Evolutionary conservation across 495 filamentous ascomycete genomes (phyloP).

Genomic region (Lepraria neglecta): DNA sequence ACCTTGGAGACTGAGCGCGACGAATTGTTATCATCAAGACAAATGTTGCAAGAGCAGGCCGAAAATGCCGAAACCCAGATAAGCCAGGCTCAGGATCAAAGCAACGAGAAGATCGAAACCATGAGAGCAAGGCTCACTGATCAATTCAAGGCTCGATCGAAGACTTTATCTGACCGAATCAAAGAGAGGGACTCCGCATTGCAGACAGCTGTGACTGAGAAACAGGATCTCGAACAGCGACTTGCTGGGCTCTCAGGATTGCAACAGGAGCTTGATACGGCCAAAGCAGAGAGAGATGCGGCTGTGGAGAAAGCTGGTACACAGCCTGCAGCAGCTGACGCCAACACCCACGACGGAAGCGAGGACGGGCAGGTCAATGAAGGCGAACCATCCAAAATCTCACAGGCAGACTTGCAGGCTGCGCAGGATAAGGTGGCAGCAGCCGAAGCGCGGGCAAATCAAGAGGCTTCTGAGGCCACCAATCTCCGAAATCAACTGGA

Average conservation of each 20-base stretch:
- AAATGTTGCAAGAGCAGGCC: conserved; percentile 49
- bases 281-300: conserved; percentile 40
- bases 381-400: conserved; percentile 33
- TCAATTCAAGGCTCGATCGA: conserved; percentile 56
- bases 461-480: conserved; percentile 27
- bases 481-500: conserved; percentile 23
- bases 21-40: conserved; percentile 51
- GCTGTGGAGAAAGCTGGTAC: conserved; percentile 34
- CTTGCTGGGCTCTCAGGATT: conserved; percentile 34
- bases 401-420: conserved; percentile 36
- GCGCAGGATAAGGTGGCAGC: conserved; percentile 44
- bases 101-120: conserved; percentile 44
- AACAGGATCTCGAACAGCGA: conserved; percentile 37
- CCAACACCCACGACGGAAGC: conserved; percentile 19
- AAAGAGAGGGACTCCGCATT: conserved; percentile 44
- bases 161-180: conserved; percentile 45
- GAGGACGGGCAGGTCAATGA: conserved; percentile 31
- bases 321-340: conserved; percentile 15
- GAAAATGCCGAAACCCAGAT: conserved; percentile 47
- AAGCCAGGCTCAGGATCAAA: conserved; percentile 44
- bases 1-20: conserved; percentile 66
- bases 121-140: conserved; percentile 49
- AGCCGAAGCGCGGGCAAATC: conserved; percentile 43
- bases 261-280: conserved; percentile 42
- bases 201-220: conserved; percentile 44